Base-by-base conservation (phyloP, 2,329 filamentous ascomycete species). In the Aspergillus fructus region DNA sequence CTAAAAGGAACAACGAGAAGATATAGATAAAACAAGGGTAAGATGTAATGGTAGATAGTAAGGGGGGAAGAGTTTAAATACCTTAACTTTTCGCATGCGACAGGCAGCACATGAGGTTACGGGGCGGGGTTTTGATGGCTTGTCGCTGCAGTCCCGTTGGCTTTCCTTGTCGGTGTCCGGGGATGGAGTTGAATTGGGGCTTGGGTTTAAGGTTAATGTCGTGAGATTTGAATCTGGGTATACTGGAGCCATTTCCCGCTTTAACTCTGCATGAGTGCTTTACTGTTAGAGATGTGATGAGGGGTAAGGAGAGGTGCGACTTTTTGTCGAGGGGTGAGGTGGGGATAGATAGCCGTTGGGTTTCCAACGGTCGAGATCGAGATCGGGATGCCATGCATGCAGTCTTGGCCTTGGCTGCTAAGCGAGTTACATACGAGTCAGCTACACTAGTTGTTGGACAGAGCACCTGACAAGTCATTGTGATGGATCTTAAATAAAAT, bases 51-150 rank as follows among this genome's bases (percentile, higher is more conserved):
- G 23, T 23, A 13, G 42, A 9, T 24, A 48, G 11, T 11, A 21
- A 15, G 17, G n/a, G n/a, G 17, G 23, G 23, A 15, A 6, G 24
- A 30, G 27, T 30, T 30, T 9, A 48, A 39, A 24, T 56, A 62
- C 61, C 33, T 63, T 63, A 7, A 63, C 59, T 58, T 63, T 63
- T 11, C 61, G 52, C 4, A 49, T 39, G 3, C 61, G 59, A 50
- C 61, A 63, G 1, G 55, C 52, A 12, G 56, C 43, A 30, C 61
- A 63, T 9, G 61, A 63, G n/a, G 61, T 55, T 13, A 59, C 56
- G 8, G 61, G 59, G 21, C 61, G 55, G 39, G 61, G 59, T 45
- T 63, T 63, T 41, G 59, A 50, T 4, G 43, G 42, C 24, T 59
- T 49, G 39, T 56, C 48, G 40, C 23, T 40, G 42, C 27, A 30